Evolutionary conservation across 495 filamentous ascomycete species (phyloP), one percentile per base, ranked within the genome.

Genomic region (Apiosordaria backusii): DNA sequence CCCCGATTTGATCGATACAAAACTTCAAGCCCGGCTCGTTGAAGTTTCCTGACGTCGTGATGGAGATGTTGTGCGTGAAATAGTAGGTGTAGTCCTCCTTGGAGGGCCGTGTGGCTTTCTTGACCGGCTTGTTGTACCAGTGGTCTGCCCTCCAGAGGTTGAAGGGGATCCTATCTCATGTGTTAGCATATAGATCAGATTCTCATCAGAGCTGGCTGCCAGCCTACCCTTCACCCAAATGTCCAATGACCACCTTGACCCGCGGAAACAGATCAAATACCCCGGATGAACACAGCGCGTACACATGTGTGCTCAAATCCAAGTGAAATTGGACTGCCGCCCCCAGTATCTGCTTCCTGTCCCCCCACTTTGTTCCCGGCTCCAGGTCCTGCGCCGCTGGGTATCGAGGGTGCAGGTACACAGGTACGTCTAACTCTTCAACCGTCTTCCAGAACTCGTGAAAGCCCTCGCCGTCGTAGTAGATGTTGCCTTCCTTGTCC

Each of bases 41-140:
- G 70, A 89, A 90, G 66, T 88, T 79, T 0, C 87, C 87, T 2
- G 79, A 83, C 0, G 87, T 89, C 0, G 87, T 89, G 65, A 89
- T 83, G 76, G 81, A 89, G 63, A 90, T 74, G 62, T 90, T 88
- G 54, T 81, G 74, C 19, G 76, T 83, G 68, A 88, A 88, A 68
- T 88, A 88, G 63, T 88, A 80, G 35, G 78, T 77, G 70, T 87
- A 85, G n/a, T 84, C 86, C 68, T 83, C 78, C 74, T 85, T 85
- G 64, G 80, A 85, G 35, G 77, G 73, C 67, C 85, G 81, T 68
- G 83, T 81, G 19, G 80, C 78, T 53, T 83, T 82, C 69, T 86
- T 84, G 24, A 86, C 71, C 0, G 74, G 77, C 59, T 79, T 79
- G 67, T 79, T 78, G 64, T 75, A 86, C 86, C 86, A 88, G 74